These are phyloP conservation scores for Saccharomyces pastorianus DNA, from an alignment of 1,139 yeast species.

Conservation along the genomic window DNA sequence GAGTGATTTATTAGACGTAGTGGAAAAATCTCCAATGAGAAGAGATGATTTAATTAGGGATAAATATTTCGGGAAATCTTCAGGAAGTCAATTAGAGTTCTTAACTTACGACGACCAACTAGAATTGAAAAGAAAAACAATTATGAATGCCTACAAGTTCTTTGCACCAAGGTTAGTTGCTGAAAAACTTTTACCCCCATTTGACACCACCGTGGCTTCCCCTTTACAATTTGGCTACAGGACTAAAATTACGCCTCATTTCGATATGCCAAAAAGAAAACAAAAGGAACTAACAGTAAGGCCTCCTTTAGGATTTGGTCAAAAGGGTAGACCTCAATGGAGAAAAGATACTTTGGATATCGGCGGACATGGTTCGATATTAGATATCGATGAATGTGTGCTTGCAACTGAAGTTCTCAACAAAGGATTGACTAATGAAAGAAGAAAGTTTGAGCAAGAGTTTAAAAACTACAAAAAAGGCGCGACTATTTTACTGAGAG, in stretches of 20 bases:
- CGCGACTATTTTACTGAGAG: slow-evolving; percentile 79
- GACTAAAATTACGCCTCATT: slow-evolving; percentile 93
- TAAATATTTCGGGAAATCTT: slow-evolving; percentile 70
- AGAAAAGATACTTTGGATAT: slow-evolving; percentile 36
- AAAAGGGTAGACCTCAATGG: slow-evolving; percentile 71
- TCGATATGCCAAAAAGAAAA: slow-evolving; percentile 58
- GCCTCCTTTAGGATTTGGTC: slow-evolving; percentile 85
- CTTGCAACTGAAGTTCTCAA: slow-evolving; percentile 80
- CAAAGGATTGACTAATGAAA: slow-evolving; percentile 64
- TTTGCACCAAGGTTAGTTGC: slow-evolving; percentile 49
- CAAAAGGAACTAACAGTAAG: slow-evolving; percentile 30
- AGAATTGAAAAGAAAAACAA: slow-evolving; percentile 61
- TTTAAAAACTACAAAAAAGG: slow-evolving; percentile 64
- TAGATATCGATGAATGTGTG: slow-evolving; percentile 89
- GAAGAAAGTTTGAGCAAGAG: slow-evolving; percentile 44
- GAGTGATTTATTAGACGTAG: slow-evolving; percentile 58
- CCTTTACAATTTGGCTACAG: slow-evolving; percentile 73
- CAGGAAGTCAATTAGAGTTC: slow-evolving; percentile 91
- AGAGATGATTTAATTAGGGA: slow-evolving; percentile 55
- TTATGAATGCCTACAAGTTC: slow-evolving; percentile 71
- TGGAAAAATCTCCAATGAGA: slow-evolving; percentile 39
- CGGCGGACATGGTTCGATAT: slow-evolving; percentile 46
- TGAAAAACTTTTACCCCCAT: slow-evolving; percentile 44
- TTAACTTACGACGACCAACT: slow-evolving; percentile 67
- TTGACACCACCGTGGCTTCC: slow-evolving; percentile 65